Percentiles rank a stretch among this genome's conserved stretches.
Conservation (phyloP, 768 basidiomycete genomes). For the Pleurotus giganteus region DNA sequence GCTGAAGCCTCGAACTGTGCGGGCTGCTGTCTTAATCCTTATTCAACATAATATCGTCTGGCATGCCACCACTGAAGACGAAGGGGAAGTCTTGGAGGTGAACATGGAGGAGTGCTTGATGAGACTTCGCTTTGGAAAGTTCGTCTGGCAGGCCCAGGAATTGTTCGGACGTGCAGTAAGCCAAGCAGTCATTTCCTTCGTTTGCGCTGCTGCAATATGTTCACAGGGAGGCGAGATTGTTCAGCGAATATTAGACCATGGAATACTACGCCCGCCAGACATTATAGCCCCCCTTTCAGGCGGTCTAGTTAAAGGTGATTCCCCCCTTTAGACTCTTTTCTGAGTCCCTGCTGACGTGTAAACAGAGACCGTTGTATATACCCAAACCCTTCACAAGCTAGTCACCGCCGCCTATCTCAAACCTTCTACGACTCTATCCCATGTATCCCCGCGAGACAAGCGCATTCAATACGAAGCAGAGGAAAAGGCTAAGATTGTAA, state of each 20-base stretch:
- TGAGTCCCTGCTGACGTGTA: not conserved
- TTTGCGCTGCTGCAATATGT: not conserved
- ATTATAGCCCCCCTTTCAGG: conserved; percentile 53
- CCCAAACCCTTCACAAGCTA: conserved; percentile 64
- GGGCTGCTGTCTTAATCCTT: conserved; percentile 71
- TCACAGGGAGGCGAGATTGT: conserved; percentile 76
- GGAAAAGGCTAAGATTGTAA: conserved; percentile 68
- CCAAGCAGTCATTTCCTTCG: conserved; percentile 11
- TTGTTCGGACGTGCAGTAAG: conserved; percentile 71
- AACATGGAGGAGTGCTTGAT: conserved; percentile 82
- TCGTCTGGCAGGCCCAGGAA: conserved; percentile 70
- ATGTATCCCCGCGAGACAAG: conserved; percentile 78
- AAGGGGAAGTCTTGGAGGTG: conserved; percentile 75
- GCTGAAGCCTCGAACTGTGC: conserved; percentile 64
- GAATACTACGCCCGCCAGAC: conserved; percentile 78
- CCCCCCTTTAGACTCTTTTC: not conserved
- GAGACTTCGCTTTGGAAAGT: conserved; percentile 80
- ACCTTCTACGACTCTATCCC: conserved; percentile 74
- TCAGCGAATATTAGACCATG: conserved; percentile 75
- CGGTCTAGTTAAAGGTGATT: conserved; percentile 57
- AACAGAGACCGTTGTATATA: conserved; percentile 39
- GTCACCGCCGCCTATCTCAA: conserved; percentile 75
- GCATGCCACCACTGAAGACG: conserved; percentile 74
- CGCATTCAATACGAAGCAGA: conserved; percentile 79
- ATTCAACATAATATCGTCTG: conserved; percentile 92